phyloP scores from a whole-genome alignment of 257 asterid species.

The Mentha longifolia region DNA sequence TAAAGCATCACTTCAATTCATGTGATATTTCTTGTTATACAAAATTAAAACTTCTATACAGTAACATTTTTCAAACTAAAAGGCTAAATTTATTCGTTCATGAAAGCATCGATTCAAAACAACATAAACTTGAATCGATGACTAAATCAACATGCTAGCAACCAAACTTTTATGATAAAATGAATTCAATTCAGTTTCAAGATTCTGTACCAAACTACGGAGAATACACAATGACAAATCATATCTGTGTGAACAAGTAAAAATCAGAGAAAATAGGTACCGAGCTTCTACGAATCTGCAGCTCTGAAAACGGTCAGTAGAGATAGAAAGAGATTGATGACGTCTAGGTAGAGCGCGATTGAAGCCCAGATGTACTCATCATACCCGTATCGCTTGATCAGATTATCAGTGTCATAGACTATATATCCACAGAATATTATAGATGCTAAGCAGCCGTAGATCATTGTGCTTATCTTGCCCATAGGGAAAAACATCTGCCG shows the following conservation, averaged over 20 bases:
- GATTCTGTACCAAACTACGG: conserved; percentile 11
- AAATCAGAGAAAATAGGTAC: background rate
- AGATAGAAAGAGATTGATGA: conserved; percentile 56
- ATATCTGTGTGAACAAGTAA: too few species aligned
- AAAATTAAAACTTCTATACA: background rate
- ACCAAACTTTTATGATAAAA: background rate
- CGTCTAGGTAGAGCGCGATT: conserved; percentile 52
- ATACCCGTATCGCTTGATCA: conserved; percentile 56
- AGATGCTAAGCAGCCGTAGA: conserved; percentile 56
- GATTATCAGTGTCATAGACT: conserved; percentile 60
- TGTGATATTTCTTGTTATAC: background rate
- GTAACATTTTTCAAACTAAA: background rate
- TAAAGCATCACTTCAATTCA: background rate
- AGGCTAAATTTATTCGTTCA: background rate
- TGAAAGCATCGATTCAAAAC: background rate
- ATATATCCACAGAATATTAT: conserved; percentile 62
- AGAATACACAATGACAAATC: background rate
- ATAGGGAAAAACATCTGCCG: conserved; percentile 62
- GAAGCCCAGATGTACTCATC: conserved; percentile 66
- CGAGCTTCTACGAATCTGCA: conserved; percentile 32
- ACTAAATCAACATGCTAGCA: background rate
- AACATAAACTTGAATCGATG: background rate
- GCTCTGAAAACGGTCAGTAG: conserved; percentile 49
- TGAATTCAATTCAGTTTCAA: background rate
- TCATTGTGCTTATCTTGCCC: conserved; percentile 48